Evolutionary conservation across 176 grass and related monocot genomes (phyloP).

Genomic region (Bromus sterilis): DNA sequence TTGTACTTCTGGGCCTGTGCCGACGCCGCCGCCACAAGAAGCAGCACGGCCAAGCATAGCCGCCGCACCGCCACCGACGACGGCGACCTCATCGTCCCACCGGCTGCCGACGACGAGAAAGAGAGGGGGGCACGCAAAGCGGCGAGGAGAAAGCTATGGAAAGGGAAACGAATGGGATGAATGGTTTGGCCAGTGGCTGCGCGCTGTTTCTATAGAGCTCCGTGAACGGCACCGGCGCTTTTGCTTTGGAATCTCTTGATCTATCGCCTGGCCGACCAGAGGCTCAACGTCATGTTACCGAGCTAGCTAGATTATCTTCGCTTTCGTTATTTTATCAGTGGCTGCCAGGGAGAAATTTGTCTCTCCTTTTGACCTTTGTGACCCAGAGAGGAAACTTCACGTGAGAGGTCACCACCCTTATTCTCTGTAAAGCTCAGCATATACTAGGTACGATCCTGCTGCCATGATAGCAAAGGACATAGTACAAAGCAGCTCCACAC

Average conservation of each 20-base stretch:
- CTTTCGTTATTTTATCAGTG: neutral
- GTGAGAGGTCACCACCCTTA: neutral
- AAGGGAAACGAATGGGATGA: neutral
- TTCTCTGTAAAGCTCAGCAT: neutral
- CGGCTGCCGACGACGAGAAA: neutral
- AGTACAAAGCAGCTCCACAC: no score
- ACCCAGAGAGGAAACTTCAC: neutral
- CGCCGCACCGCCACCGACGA: neutral
- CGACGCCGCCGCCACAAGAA: neutral
- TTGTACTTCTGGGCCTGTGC: slow-evolving; percentile 36
- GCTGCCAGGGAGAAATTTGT: neutral
- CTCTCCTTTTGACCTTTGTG: neutral
- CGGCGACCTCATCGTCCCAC: neutral
- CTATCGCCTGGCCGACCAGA: no score
- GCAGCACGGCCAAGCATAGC: neutral
- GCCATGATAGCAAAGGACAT: neutral
- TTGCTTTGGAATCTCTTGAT: neutral
- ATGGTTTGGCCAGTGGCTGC: neutral
- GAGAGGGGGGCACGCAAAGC: neutral
- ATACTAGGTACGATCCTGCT: neutral
- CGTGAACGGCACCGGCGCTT: neutral
- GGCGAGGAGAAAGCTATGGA: neutral
- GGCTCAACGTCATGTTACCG: neutral
- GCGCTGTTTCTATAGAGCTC: neutral
- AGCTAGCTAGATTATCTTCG: neutral